Conservation (phyloP, 257 asterid species). For the Verbascum thapsus region DNA sequence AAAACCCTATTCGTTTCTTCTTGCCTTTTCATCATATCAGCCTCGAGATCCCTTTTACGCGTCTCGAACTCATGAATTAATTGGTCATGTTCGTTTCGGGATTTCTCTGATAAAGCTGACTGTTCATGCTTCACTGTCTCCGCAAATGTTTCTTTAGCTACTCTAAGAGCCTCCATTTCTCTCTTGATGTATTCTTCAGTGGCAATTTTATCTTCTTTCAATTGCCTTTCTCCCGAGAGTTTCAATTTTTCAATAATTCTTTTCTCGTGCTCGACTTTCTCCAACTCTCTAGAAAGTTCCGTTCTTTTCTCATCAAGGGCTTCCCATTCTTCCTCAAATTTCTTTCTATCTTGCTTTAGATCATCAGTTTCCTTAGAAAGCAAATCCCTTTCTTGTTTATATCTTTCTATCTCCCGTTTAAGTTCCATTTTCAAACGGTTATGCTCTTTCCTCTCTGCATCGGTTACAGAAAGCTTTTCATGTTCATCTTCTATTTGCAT, state of each 20-base stretch:
- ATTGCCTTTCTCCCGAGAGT: constrained; percentile 46
- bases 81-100: constrained; percentile 47
- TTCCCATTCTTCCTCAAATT: constrained; percentile 89
- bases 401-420: constrained; percentile 73
- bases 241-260: constrained; percentile 45
- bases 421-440: constrained; percentile 51
- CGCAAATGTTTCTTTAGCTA: constrained; percentile 73
- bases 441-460: constrained; percentile 62
- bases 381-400: constrained; percentile 47
- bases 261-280: constrained; percentile 57
- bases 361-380: constrained; percentile 63
- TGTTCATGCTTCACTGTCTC: constrained; percentile 67
- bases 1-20: constrained; percentile 58
- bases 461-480: constrained; percentile 52
- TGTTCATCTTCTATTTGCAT: constrained; percentile 48
- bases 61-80: constrained; percentile 60
- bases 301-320: constrained; percentile 72
- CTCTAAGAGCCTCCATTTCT: constrained; percentile 65
- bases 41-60: constrained; percentile 61
- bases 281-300: constrained; percentile 42
- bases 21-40: constrained; percentile 58
- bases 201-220: constrained; percentile 56
- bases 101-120: constrained; percentile 49
- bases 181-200: constrained; percentile 52
- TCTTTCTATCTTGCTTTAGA: constrained; percentile 63